phyloP scores from a whole-genome alignment of 2,329 filamentous ascomycete species.

The Hypomyces rosellus region DNA sequence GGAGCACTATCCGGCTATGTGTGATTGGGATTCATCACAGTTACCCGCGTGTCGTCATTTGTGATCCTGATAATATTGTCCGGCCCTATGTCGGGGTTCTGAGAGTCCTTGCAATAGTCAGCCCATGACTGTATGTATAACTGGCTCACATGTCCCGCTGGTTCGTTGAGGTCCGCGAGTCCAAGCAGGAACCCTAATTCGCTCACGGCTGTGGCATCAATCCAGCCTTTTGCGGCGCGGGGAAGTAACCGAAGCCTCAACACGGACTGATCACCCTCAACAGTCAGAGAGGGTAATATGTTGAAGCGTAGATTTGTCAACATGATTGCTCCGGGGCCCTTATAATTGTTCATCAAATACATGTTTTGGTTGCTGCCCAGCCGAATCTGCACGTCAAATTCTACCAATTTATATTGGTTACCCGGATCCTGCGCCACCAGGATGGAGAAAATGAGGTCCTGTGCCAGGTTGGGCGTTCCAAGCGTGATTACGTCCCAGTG shows the following conservation, averaged over 20 bases:
- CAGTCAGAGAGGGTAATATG: neutral
- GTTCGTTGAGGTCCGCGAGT: neutral
- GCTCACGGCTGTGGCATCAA: neutral
- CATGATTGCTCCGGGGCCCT: slow-evolving; percentile 11
- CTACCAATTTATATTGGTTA: slow-evolving; percentile 7
- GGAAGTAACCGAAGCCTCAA: slow-evolving; percentile 7
- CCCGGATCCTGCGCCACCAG: neutral
- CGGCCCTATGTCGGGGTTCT: neutral
- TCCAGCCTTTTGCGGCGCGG: slow-evolving; percentile 8
- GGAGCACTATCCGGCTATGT: neutral
- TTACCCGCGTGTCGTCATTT: neutral
- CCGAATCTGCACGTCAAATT: slow-evolving; percentile 6
- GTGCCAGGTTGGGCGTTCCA: slow-evolving; percentile 1
- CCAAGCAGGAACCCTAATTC: slow-evolving; percentile 7
- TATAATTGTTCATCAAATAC: slow-evolving; percentile 10
- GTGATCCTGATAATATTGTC: neutral
- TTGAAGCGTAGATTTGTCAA: slow-evolving; percentile 15
- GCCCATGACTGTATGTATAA: slow-evolving; percentile 1
- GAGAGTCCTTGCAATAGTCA: slow-evolving; percentile 2
- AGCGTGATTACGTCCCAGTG: neutral
- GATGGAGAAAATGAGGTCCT: slow-evolving; percentile 13
- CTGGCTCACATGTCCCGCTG: neutral
- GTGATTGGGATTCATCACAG: neutral
- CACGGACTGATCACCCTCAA: neutral
- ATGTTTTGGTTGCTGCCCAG: neutral